A percentile compares a stretch with the other conserved stretches of the same genome.
These are phyloP conservation scores for Entomortierella parvispora DNA, from an alignment of 192 early-diverging fungal genomes.

Conservation along the genomic window DNA sequence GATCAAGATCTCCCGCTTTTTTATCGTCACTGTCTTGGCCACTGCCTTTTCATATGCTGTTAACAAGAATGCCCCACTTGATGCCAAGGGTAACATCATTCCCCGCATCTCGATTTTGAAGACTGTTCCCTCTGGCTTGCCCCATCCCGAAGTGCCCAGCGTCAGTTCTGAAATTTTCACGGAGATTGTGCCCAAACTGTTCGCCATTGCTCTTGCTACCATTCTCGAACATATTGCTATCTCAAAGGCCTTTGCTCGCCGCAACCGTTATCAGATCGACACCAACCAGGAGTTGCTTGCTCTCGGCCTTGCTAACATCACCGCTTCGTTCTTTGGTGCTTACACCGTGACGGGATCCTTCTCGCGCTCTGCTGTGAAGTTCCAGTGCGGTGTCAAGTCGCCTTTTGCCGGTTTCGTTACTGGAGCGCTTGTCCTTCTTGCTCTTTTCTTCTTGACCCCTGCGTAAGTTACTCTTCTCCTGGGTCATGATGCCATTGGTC, in stretches of 20 bases:
- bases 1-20: conserved; percentile 76
- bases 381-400: conserved; percentile 85
- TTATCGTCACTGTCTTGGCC: conserved; percentile 79
- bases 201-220: conserved; percentile 75
- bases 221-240: conserved; percentile 95
- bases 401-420: conserved; percentile 85
- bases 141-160: conserved; percentile 65
- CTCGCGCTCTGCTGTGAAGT: conserved; percentile 92
- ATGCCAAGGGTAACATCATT: conserved; percentile 54
- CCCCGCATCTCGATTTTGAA: conserved; percentile 74
- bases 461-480: conserved; percentile 38
- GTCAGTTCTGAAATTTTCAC: conserved; percentile 63
- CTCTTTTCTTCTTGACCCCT: conserved; percentile 83
- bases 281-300: conserved; percentile 92
- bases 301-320: conserved; percentile 87
- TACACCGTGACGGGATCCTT: conserved; percentile 95
- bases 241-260: conserved; percentile 85
- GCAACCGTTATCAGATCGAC: conserved; percentile 82
- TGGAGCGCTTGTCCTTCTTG: conserved; percentile 81
- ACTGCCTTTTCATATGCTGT: conserved; percentile 76
- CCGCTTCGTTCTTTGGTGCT: conserved; percentile 87
- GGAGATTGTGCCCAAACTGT: conserved; percentile 60
- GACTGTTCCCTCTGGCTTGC: conserved; percentile 78
- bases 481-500: neutral
- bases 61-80: conserved; percentile 54